Evolutionary conservation across 2,329 filamentous ascomycete species (phyloP).

Genomic region (Arthroderma sp.): DNA sequence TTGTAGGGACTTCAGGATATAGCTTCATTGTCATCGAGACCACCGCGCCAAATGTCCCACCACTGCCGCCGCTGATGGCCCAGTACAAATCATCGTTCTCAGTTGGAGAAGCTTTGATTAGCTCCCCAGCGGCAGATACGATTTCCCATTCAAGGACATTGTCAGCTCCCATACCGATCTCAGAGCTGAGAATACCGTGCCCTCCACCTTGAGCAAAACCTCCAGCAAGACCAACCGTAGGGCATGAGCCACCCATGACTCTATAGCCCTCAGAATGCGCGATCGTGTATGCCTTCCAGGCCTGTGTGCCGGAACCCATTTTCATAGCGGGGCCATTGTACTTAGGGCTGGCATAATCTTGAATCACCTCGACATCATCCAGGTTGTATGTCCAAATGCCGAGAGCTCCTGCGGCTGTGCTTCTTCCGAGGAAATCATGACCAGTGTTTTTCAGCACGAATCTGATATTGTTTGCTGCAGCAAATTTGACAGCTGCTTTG

Average conservation of each 20-base stretch:
- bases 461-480: conserved; percentile 3
- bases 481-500: conserved; percentile 4
- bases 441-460: conserved; percentile 1
- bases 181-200: conserved; percentile 37
- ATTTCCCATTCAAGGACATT: conserved; percentile 45
- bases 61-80: conserved; percentile 48
- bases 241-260: conserved; percentile 41
- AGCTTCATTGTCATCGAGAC: conserved; percentile 42
- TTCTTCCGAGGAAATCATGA: conserved; percentile 4
- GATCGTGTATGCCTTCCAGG: conserved; percentile 39
- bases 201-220: conserved; percentile 38
- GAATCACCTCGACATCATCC: too few relatives aligned
- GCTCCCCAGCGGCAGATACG: conserved; percentile 18
- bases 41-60: conserved; percentile 45
- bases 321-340: conserved; percentile 40
- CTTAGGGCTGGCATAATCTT: conserved; percentile 13
- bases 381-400: too few relatives aligned
- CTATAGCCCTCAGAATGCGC: conserved; percentile 15
- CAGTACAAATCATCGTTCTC: conserved; percentile 47
- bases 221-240: conserved; percentile 40
- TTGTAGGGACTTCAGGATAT: conserved; percentile 18
- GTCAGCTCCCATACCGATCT: conserved; percentile 48
- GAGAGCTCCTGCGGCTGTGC: too few relatives aligned
- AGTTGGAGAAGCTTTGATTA: too few relatives aligned
- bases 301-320: conserved; percentile 42